Percentiles rank a stretch among this genome's conserved stretches.
Conservation (phyloP, 345 rosid genomes). For the Excoecaria cochinchinensis region DNA sequence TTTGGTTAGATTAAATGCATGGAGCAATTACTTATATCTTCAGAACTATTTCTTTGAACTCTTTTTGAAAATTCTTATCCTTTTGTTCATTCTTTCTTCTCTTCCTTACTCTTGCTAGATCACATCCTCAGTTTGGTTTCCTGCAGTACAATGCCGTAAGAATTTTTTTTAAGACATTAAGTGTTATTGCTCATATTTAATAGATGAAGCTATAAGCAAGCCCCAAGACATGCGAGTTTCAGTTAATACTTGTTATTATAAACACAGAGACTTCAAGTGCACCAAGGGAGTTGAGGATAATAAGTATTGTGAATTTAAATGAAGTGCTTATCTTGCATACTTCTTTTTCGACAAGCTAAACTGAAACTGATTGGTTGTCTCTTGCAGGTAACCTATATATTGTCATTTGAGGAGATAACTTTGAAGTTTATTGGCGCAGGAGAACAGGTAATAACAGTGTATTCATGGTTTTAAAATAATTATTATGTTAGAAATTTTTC, state of each 20-base stretch:
- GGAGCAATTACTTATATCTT: not conserved
- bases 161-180: not conserved
- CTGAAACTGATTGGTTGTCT: conserved; percentile 21
- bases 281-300: not conserved
- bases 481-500: conserved; percentile 1
- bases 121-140: not conserved
- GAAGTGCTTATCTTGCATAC: not conserved
- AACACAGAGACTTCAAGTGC: not conserved
- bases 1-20: not conserved
- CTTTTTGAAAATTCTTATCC: too few relatives aligned
- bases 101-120: not conserved
- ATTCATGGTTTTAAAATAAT: conserved; percentile 13
- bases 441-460: conserved; percentile 61
- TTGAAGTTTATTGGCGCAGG: conserved; percentile 82
- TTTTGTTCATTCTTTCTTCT: not conserved
- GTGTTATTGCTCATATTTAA: not conserved
- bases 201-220: not conserved
- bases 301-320: not conserved
- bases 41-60: not conserved
- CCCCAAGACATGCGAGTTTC: not conserved
- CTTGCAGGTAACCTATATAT: conserved; percentile 74
- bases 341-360: not conserved
- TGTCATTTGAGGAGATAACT: conserved; percentile 96
- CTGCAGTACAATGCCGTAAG: not conserved
- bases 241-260: not conserved